Base-by-base conservation (phyloP, 371 early-diverging fungal genomes). In the Thermomucor indicae-seudaticae region DNA sequence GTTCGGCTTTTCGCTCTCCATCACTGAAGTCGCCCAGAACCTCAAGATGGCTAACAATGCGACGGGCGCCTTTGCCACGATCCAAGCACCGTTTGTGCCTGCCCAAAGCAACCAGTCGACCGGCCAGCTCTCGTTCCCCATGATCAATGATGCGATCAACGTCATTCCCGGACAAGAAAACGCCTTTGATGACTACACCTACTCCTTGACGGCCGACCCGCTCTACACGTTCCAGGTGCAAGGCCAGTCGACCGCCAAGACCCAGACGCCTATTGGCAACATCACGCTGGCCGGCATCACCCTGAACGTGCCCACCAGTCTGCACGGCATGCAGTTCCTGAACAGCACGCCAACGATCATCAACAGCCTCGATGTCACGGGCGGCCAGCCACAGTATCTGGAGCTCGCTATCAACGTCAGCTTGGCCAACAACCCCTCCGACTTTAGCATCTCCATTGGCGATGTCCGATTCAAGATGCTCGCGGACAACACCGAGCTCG, bases 321-420 rank as follows among this genome's bases (percentile, higher is more conserved):
- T 85, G 31, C 54, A 65, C 4, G 86, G 86, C 47, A 65, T 85
- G 40, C 79, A 80, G 51, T 81, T 81, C 49, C 64, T 85, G 51
- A 76, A 77, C 58, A 71, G 77, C 39, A 55, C 78, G 20, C 80
- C 81, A 35, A 71, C 81, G 14, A 60, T 74, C 20, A 74, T 83
- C 50, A 75, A 80, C 59, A 67, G 69, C 24, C 58, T 85, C 50
- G 78, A 78, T 47, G 81, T 85, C 30, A 70, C 64, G 19, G 84
- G 81, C 39, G 86, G 86, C 34, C 54, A 69, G 7, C 29, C 65
- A 23, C 60, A 70, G 1, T 58, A 60, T 49, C 57, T 85, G 44
- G 51, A 69, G n/a, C 62, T 85, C 43, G 67, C 68, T 30, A 75
- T 84, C 41, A 65, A 70, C 40, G 71, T 77, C 28, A 70, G 74